These are phyloP conservation scores for Macrolepiota fuliginosa DNA, from an alignment of 768 basidiomycete species.

Conservation along the genomic window DNA sequence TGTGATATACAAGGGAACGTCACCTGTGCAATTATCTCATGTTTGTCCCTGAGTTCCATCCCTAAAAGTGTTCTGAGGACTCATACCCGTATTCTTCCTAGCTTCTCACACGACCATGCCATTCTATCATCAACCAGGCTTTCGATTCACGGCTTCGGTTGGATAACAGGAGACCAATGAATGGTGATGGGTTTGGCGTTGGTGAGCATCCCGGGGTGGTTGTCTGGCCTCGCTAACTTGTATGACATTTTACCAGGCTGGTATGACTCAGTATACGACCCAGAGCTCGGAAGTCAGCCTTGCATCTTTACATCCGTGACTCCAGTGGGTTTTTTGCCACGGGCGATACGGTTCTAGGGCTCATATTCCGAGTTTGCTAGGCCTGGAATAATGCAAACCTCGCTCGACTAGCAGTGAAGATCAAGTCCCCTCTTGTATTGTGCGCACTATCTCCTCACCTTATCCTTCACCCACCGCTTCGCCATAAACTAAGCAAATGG, in stretches of 20 bases:
- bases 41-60: conserved; percentile 35
- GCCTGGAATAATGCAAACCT: conserved; percentile 98
- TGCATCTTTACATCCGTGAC: conserved; percentile 97
- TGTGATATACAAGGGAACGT: conserved; percentile 93
- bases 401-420: conserved; percentile 92
- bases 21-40: conserved; percentile 89
- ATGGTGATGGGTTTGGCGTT: conserved; percentile 96
- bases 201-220: conserved; percentile 43
- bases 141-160: conserved; percentile 90
- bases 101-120: conserved; percentile 91
- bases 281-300: conserved; percentile 82
- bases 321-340: conserved; percentile 48
- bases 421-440: conserved; percentile 95
- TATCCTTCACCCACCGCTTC: neutral
- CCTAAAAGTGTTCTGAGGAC: neutral
- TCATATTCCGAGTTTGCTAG: conserved; percentile 31
- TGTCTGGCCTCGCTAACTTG: neutral
- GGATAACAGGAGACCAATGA: conserved; percentile 82
- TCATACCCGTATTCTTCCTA: conserved; percentile 24
- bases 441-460: conserved; percentile 32
- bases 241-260: conserved; percentile 54
- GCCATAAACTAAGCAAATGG: neutral
- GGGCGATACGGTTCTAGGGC: neutral
- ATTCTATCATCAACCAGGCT: conserved; percentile 97
- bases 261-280: conserved; percentile 87